These are phyloP conservation scores for Begonia peltatifolia DNA, from an alignment of 306 rosid genomes.

Conservation along the genomic window DNA sequence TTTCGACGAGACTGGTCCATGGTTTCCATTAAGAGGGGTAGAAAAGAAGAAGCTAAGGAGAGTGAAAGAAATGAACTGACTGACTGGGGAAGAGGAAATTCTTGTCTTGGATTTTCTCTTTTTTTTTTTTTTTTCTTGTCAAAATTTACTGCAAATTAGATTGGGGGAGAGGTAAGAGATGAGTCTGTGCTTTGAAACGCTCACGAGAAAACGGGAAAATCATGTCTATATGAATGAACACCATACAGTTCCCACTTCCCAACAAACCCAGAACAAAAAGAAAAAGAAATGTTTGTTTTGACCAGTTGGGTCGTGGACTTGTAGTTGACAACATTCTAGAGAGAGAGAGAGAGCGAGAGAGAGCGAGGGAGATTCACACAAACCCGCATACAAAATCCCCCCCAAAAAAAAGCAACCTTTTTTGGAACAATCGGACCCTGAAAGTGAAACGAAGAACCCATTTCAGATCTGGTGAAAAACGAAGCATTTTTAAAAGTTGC, in stretches of 20 bases:
- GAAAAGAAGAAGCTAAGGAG: neutral
- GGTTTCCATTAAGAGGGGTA: neutral
- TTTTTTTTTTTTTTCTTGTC: no score
- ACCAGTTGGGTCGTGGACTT: slow-evolving; percentile 15
- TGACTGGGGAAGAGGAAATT: neutral
- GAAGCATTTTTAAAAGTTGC: no score
- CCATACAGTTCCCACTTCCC: no score
- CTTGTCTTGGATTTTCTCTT: no score
- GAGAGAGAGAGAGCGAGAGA: neutral
- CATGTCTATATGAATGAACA: neutral
- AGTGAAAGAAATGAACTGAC: neutral
- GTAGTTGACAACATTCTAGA: slow-evolving; percentile 11
- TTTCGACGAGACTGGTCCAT: slow-evolving; percentile 6
- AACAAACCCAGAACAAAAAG: no score
- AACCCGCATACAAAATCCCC: no score
- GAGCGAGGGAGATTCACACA: neutral
- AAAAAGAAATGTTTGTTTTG: slow-evolving; percentile 9
- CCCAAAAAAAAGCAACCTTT: no score
- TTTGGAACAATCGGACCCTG: no score
- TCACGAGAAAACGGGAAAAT: neutral
- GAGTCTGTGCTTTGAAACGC: neutral
- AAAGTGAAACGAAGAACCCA: no score
- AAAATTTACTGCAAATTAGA: no score
- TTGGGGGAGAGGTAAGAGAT: no score
- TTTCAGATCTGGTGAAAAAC: no score